Evolutionary conservation across 2,329 filamentous ascomycete genomes (phyloP).

Genomic region (Neofusicoccum ribis): DNA sequence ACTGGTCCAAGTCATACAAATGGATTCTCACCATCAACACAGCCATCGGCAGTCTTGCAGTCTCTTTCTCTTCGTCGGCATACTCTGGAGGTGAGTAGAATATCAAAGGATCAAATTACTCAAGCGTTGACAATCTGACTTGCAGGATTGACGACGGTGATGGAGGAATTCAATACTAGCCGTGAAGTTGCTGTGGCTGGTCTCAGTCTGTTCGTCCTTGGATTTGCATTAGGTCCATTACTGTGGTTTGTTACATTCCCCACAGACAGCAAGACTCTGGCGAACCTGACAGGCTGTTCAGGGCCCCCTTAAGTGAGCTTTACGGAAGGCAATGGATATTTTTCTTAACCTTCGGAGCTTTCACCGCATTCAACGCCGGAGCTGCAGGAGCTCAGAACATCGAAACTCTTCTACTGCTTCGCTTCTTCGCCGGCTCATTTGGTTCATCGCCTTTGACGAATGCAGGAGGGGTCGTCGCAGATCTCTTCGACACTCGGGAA

Average conservation of each 20-base stretch:
- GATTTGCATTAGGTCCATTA: conserved; percentile 43
- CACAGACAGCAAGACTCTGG: neutral
- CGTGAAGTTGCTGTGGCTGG: conserved; percentile 44
- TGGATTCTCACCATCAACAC: too few relatives aligned
- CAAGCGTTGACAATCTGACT: neutral
- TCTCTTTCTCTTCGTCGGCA: too few relatives aligned
- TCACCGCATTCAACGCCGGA: conserved; percentile 63
- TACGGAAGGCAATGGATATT: conserved; percentile 55
- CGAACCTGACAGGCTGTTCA: neutral
- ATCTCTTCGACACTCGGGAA: conserved; percentile 60
- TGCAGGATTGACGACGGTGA: conserved; percentile 23
- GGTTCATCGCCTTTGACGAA: conserved; percentile 65
- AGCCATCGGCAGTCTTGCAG: too few relatives aligned
- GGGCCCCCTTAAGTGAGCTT: conserved; percentile 59
- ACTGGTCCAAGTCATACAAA: too few relatives aligned
- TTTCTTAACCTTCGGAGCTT: conserved; percentile 56
- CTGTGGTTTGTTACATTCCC: conserved; percentile 28
- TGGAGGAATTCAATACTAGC: conserved; percentile 40
- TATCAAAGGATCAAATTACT: too few relatives aligned
- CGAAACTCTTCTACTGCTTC: conserved; percentile 60
- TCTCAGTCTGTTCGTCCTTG: conserved; percentile 44
- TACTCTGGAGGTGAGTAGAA: too few relatives aligned
- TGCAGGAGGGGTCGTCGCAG: conserved; percentile 66
- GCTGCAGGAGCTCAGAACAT: conserved; percentile 59
- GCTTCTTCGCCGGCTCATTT: conserved; percentile 66